Conservation (phyloP, 768 basidiomycete genomes). For the Pilatotrama ljubarskyi region DNA sequence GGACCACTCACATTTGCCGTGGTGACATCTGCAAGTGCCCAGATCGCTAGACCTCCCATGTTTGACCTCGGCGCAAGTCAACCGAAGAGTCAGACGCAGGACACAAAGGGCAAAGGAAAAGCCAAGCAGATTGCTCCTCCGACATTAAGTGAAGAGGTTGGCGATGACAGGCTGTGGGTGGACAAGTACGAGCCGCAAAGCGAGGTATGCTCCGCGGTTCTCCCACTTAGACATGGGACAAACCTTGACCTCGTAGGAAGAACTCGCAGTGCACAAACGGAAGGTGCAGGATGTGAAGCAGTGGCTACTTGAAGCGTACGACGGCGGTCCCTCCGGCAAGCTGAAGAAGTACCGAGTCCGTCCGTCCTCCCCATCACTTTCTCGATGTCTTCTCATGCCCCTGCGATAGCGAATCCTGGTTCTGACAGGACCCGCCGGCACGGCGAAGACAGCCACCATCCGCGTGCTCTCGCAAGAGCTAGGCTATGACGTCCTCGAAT, state of each 20-base stretch:
- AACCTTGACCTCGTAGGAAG: slow-evolving; percentile 43
- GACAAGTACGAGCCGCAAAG: slow-evolving; percentile 34
- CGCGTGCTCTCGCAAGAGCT: slow-evolving; percentile 73
- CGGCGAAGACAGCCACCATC: slow-evolving; percentile 87
- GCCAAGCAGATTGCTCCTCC: slow-evolving; percentile 17
- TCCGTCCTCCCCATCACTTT: slow-evolving; percentile 14
- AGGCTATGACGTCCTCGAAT: slow-evolving; percentile 81
- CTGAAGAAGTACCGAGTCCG: slow-evolving; percentile 74
- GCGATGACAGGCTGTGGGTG: slow-evolving; percentile 32
- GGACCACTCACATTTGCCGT: not conserved
- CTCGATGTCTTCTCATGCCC: not conserved
- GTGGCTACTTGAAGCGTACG: slow-evolving; percentile 75
- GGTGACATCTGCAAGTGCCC: slow-evolving; percentile 8
- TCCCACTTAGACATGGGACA: not conserved
- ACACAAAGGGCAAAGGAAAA: slow-evolving; percentile 26
- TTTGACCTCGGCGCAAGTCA: slow-evolving; percentile 23
- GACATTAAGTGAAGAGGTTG: not conserved
- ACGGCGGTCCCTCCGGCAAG: slow-evolving; percentile 62
- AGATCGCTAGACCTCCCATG: slow-evolving; percentile 25
- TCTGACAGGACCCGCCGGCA: slow-evolving; percentile 86
- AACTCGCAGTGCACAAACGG: slow-evolving; percentile 75
- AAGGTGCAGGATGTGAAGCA: slow-evolving; percentile 78
- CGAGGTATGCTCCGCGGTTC: slow-evolving; percentile 24
- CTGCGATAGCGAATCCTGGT: slow-evolving; percentile 70
- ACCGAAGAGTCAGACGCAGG: slow-evolving; percentile 2